Percentiles rank a stretch among this genome's conserved stretches.
Evolutionary conservation across 257 asterid species (phyloP).

Genomic region (Haberlea rhodopensis): DNA sequence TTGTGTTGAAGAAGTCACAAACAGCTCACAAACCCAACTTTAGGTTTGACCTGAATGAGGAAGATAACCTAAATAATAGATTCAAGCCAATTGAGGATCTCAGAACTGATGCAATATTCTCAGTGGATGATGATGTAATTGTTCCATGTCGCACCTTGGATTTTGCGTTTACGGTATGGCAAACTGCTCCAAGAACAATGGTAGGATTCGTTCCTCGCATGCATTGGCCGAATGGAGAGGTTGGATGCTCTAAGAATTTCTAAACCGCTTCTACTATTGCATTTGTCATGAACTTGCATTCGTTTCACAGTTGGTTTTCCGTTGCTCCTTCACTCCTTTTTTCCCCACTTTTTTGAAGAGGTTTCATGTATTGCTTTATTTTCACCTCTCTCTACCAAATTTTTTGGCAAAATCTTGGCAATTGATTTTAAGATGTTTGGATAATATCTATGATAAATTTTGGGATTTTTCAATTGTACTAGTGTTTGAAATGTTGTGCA

Average conservation of each 20-base stretch:
- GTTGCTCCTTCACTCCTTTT: not conserved
- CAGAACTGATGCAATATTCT: constrained; percentile 61
- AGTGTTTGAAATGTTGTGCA: too few relatives aligned
- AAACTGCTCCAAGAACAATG: constrained; percentile 60
- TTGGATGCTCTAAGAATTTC: constrained; percentile 22
- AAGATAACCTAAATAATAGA: constrained; percentile 57
- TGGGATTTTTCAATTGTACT: not conserved
- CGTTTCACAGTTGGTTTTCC: constrained; percentile 1
- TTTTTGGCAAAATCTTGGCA: too few relatives aligned
- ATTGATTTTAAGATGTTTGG: not conserved
- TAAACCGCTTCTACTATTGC: not conserved
- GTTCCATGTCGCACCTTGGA: constrained; percentile 59
- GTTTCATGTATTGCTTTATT: not conserved
- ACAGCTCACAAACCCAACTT: constrained; percentile 48
- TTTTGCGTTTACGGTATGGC: constrained; percentile 61
- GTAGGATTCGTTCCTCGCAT: constrained; percentile 68
- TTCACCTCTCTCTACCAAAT: constrained; percentile 3
- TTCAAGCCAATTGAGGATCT: constrained; percentile 56
- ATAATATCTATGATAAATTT: not conserved
- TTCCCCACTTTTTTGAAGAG: not conserved
- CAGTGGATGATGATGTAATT: constrained; percentile 61
- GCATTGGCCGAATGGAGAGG: constrained; percentile 60
- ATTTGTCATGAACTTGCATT: not conserved
- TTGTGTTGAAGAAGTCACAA: constrained; percentile 42
- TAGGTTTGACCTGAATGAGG: constrained; percentile 54